Conservation (phyloP, 345 rosid species). For the Aurinia saxatilis region DNA sequence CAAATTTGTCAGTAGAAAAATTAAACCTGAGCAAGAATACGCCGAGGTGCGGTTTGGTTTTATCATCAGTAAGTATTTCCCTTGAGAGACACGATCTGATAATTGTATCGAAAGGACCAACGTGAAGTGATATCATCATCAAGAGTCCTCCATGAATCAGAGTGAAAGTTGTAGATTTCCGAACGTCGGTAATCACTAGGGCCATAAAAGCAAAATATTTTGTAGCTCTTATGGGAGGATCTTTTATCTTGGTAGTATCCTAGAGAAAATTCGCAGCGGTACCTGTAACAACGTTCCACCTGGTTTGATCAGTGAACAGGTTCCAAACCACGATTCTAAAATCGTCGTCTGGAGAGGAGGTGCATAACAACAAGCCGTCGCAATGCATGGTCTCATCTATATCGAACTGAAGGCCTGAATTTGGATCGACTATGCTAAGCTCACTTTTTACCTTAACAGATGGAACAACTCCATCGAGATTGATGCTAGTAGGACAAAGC, state of each 20-base stretch:
- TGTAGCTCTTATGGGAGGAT: not conserved
- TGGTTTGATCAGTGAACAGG: not conserved
- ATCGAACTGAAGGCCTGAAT: not conserved
- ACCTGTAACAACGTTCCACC: too few species aligned
- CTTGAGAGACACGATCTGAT: not conserved
- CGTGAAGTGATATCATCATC: not conserved
- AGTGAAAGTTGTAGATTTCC: not conserved
- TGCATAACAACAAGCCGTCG: not conserved
- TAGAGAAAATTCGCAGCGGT: not conserved
- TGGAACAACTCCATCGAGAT: too few species aligned
- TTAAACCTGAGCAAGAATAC: not conserved
- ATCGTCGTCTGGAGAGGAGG: not conserved
- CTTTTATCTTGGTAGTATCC: too few species aligned
- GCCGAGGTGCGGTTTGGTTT: not conserved
- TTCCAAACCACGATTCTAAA: not conserved
- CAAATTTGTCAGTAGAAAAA: not conserved
- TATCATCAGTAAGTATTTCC: not conserved
- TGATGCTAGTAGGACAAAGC: not conserved
- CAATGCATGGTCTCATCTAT: not conserved
- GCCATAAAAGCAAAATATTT: not conserved
- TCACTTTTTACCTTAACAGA: not conserved
- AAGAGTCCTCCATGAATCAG: not conserved
- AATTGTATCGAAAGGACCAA: not conserved
- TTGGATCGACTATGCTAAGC: not conserved
- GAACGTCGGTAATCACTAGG: too few species aligned